Conservation (phyloP, 2,329 filamentous ascomycete genomes). For the Fusarium newnesense region DNA sequence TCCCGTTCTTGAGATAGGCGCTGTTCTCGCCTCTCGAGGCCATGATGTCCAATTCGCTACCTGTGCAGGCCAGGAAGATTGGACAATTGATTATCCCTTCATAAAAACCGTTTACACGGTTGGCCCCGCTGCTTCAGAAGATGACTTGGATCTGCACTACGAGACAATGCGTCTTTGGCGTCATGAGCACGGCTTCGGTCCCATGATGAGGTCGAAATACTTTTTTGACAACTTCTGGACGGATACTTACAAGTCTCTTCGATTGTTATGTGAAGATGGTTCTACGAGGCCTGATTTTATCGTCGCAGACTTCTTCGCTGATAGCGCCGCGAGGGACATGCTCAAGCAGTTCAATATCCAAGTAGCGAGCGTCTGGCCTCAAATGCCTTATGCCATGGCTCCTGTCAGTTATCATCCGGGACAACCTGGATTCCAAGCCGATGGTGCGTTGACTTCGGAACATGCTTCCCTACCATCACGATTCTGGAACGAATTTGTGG, state of each 20-base stretch:
- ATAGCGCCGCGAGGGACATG: slow-evolving; percentile 54
- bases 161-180: slow-evolving; percentile 49
- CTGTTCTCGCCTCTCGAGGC: slow-evolving; percentile 48
- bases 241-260: slow-evolving; percentile 38
- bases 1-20: slow-evolving; percentile 50
- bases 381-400: slow-evolving; percentile 54
- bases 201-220: slow-evolving; percentile 50
- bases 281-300: slow-evolving; percentile 51
- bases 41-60: slow-evolving; percentile 53
- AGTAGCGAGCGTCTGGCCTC: slow-evolving; percentile 53
- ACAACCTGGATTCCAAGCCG: slow-evolving; percentile 54
- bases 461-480: slow-evolving; percentile 51
- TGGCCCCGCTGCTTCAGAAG: slow-evolving; percentile 44
- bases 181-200: slow-evolving; percentile 45
- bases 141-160: slow-evolving; percentile 49
- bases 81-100: slow-evolving; percentile 47
- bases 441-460: slow-evolving; percentile 51
- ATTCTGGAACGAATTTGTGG: slow-evolving; percentile 50
- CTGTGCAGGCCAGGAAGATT: slow-evolving; percentile 49
- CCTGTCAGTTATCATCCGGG: slow-evolving; percentile 54
- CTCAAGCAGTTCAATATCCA: slow-evolving; percentile 50
- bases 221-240: slow-evolving; percentile 53
- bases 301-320: slow-evolving; percentile 56
- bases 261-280: slow-evolving; percentile 24
- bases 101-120: slow-evolving; percentile 46